Base-by-base conservation (phyloP, 2,329 filamentous ascomycete genomes). In the Pyrenophora tritici-repentis region DNA sequence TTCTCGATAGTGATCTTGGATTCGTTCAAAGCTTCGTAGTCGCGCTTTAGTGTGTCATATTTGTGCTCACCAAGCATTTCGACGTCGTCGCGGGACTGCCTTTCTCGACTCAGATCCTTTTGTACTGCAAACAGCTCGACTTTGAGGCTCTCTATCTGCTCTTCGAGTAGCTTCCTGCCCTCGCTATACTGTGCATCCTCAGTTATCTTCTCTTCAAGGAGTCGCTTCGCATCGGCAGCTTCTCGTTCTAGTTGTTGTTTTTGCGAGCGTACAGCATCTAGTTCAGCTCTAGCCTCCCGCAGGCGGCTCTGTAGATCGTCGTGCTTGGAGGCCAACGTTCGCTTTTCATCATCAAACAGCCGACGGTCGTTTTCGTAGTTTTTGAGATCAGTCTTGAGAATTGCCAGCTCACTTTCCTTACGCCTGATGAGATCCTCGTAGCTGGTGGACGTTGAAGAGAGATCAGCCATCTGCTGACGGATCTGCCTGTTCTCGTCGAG, bases 1-100 rank as follows among this genome's bases (percentile, higher is more conserved):
- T 97, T 97, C 74, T 99, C 93, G 57, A 99, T 96, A 39, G 87
- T 96, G 65, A 97, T 96, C 74, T 99, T 99, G 22, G 91, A 87
- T 58, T 97, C 91, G 64, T 96, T 96, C 29, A 97, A 81, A 29
- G 85, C 84, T 42, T 95, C 87, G 62, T 86, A 96, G 59, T 97
- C 91, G 20, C 92, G 86, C 69, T 92, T 87, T 53, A 99, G 79
- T 42, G 87, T 85, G 37, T 89, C 81, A 64, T 87, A 90, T 70
- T 94, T 95, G 75, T 96, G 92, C 62, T 97, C 91, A 4, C 90
- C 86, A 50, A 97, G 87, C 61, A 96, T 85, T 58, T 93, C 87
- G 20, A 97, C 91, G 68, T 99, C 94, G 61, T 97, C 93, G 50
- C 94, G 85, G 13, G 93, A 97, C 73, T 97, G 93, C 3, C 90